Conservation (phyloP, 2,329 filamentous ascomycete genomes). For the Xylariomycetidae sp. region DNA sequence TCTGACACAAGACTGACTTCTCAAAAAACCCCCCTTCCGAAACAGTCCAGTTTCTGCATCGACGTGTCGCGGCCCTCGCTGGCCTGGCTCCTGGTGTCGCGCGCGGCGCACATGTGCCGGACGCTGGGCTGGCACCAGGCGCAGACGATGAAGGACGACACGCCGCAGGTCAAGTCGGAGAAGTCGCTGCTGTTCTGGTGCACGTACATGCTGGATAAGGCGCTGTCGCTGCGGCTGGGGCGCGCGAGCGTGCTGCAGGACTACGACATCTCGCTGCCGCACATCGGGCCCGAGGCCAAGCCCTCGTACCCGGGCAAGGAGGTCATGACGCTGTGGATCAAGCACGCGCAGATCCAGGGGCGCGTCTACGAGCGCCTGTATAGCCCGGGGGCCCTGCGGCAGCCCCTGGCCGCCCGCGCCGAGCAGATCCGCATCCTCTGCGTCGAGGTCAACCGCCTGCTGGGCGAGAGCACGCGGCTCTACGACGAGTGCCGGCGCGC, state of each 20-base stretch:
- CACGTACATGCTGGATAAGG: conserved; percentile 52
- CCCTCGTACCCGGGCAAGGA: conserved; percentile 26
- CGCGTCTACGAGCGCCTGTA: conserved; percentile 54
- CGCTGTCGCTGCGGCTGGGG: conserved; percentile 50
- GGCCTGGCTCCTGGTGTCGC: conserved; percentile 25
- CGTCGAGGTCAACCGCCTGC: conserved; percentile 28
- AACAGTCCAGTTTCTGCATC: conserved; percentile 20
- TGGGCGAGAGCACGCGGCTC: conserved; percentile 20
- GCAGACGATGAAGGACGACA: conserved; percentile 21
- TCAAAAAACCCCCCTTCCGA: no score
- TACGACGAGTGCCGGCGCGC: not conserved
- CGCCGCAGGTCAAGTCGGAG: conserved; percentile 21
- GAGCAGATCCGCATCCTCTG: conserved; percentile 28
- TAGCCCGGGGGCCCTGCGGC: conserved; percentile 34
- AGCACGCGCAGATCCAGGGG: conserved; percentile 49
- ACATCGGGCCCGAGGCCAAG: conserved; percentile 27
- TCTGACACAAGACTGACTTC: no score
- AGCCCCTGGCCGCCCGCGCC: conserved; percentile 27
- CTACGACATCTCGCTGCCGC: conserved; percentile 47
- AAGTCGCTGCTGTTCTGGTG: conserved; percentile 51
- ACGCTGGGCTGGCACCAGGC: conserved; percentile 27
- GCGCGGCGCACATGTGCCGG: conserved; percentile 29
- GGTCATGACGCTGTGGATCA: conserved; percentile 44
- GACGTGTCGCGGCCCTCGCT: conserved; percentile 26
- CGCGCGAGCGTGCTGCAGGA: conserved; percentile 49